Conservation (phyloP, 352 stramenopile genomes). For the Phytopythium delawarense region DNA sequence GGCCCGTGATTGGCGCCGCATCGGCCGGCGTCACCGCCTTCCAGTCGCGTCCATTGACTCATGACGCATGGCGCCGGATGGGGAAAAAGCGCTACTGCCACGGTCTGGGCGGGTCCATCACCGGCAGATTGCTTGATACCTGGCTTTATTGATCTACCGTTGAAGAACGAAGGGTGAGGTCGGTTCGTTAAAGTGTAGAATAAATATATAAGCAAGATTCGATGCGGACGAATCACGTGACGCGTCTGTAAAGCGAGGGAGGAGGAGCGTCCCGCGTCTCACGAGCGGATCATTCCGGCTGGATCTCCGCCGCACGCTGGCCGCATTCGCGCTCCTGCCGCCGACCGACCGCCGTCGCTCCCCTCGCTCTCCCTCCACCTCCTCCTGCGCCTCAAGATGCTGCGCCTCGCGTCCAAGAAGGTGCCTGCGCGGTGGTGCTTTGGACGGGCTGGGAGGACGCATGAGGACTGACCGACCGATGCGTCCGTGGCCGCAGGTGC, state of each 20-base stretch:
- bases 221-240: neutral
- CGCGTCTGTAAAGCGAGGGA: neutral
- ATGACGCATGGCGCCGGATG: neutral
- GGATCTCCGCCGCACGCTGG: neutral
- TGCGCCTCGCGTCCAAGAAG: slow-evolving; percentile 16
- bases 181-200: neutral
- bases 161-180: too few relatives aligned
- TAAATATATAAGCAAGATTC: neutral
- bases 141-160: neutral
- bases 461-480: neutral
- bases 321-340: neutral
- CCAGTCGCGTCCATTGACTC: neutral
- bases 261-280: neutral
- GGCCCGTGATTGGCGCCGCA: slow-evolving; percentile 3
- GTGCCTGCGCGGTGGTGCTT: neutral
- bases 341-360: neutral
- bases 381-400: slow-evolving; percentile 1
- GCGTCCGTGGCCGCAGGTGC: neutral
- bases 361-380: neutral
- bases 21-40: neutral
- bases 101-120: neutral
- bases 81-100: slow-evolving; percentile 1
- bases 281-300: neutral
- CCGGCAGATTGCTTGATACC: slow-evolving; percentile 2
- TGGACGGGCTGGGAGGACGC: neutral